phyloP scores from a whole-genome alignment of 75 land plant species.

The Pseudotsuga menziesii region DNA sequence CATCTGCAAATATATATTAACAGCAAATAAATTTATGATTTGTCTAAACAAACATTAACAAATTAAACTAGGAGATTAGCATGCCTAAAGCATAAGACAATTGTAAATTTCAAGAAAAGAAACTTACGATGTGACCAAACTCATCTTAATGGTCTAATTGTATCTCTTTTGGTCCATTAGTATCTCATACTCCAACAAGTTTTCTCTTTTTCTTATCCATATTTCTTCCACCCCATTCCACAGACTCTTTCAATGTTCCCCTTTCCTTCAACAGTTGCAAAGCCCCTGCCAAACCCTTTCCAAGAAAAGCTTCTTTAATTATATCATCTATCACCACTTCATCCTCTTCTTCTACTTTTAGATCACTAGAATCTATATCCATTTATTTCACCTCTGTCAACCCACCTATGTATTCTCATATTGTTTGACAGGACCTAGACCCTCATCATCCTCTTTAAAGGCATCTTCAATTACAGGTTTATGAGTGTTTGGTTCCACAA shows the following conservation, averaged over 20 bases:
- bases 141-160: constrained; percentile 88
- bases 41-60: not conserved
- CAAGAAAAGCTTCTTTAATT: constrained; percentile 75
- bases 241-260: constrained; percentile 81
- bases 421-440: constrained; percentile 22
- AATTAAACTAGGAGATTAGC: not conserved
- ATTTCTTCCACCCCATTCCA: constrained; percentile 99
- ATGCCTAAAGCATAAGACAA: not conserved
- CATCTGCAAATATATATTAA: constrained; percentile 40
- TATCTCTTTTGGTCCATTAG: constrained; percentile 64
- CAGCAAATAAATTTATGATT: not conserved
- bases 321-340: constrained; percentile 56
- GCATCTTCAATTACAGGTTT: constrained; percentile 74
- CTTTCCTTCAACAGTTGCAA: constrained; percentile 80
- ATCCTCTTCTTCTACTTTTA: constrained; percentile 28
- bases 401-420: constrained; percentile 39
- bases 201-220: constrained; percentile 99
- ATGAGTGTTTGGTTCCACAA: constrained; percentile 36
- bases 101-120: not conserved
- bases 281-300: constrained; percentile 91
- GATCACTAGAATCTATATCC: constrained; percentile 8
- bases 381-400: constrained; percentile 65
- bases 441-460: constrained; percentile 76
- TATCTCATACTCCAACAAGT: constrained; percentile 82
- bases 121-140: constrained; percentile 91